These are phyloP conservation scores for Hagleromyces aurorensis DNA, from an alignment of 805 yeast species.

Conservation along the genomic window DNA sequence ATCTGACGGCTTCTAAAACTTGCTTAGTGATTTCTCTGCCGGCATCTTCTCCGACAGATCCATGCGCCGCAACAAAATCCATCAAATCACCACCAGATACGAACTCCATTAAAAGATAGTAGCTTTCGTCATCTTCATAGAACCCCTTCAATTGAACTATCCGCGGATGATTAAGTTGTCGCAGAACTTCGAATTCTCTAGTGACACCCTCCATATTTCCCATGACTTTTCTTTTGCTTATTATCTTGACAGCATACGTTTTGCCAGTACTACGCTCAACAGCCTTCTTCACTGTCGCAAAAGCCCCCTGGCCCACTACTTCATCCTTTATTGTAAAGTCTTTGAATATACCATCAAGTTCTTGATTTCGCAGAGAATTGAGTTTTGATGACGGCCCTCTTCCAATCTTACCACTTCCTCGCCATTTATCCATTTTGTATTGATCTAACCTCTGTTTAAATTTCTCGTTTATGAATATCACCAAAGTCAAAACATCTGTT, in stretches of 20 bases:
- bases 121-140: slow-evolving; percentile 72
- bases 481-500: slow-evolving; percentile 49
- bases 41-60: slow-evolving; percentile 86
- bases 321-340: slow-evolving; percentile 76
- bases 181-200: slow-evolving; percentile 75
- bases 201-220: slow-evolving; percentile 76
- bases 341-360: slow-evolving; percentile 44
- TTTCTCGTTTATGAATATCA: slow-evolving; percentile 37
- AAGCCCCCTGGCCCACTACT: slow-evolving; percentile 95
- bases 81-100: slow-evolving; percentile 95
- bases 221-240: slow-evolving; percentile 70
- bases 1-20: slow-evolving; percentile 71
- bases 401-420: slow-evolving; percentile 2
- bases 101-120: slow-evolving; percentile 89
- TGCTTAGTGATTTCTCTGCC: slow-evolving; percentile 82
- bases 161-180: slow-evolving; percentile 73
- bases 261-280: slow-evolving; percentile 79
- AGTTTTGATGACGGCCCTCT: slow-evolving; percentile 4
- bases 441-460: slow-evolving; percentile 24
- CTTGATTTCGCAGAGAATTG: slow-evolving; percentile 5
- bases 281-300: slow-evolving; percentile 91
- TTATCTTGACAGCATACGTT: slow-evolving; percentile 85
- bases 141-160: slow-evolving; percentile 78
- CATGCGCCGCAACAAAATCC: slow-evolving; percentile 94
- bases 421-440: slow-evolving; percentile 7